Percentiles rank a stretch among this genome's conserved stretches.
These are phyloP conservation scores for Aphanomyces astaci DNA, from an alignment of 352 stramenopile genomes.

Conservation along the genomic window DNA sequence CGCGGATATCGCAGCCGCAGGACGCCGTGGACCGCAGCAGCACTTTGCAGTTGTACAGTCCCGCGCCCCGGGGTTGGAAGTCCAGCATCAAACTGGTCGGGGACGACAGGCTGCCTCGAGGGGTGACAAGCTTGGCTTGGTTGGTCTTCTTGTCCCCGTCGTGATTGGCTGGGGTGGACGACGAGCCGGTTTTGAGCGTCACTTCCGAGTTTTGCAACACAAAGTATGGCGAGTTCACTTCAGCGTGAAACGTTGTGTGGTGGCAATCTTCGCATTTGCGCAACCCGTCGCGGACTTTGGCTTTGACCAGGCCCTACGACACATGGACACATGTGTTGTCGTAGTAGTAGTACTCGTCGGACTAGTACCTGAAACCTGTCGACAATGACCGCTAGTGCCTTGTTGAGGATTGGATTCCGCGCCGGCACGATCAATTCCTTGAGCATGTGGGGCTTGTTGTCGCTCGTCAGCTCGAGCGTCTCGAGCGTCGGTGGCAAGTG, in stretches of 20 bases:
- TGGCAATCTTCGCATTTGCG: constrained; percentile 70
- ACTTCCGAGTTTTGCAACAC: constrained; percentile 48
- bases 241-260: constrained; percentile 52
- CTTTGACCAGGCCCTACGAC: constrained; percentile 40
- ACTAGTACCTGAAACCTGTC: constrained; percentile 43
- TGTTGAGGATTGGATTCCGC: constrained; percentile 73
- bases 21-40: constrained; percentile 49
- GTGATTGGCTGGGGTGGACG: constrained; percentile 11
- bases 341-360: not conserved
- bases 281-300: constrained; percentile 65
- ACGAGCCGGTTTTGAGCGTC: constrained; percentile 27
- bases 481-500: constrained; percentile 69
- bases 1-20: constrained; percentile 66
- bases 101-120: constrained; percentile 28
- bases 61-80: constrained; percentile 65
- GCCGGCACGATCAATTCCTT: constrained; percentile 65
- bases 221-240: constrained; percentile 87
- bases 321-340: not conserved
- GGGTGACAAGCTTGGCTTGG: constrained; percentile 44
- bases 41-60: constrained; percentile 62
- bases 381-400: constrained; percentile 52
- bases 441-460: constrained; percentile 48
- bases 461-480: constrained; percentile 73
- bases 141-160: constrained; percentile 30
- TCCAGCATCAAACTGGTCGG: constrained; percentile 54